Evolutionary conservation across 2,329 filamentous ascomycete species (phyloP).

Genomic region (Alternaria viburni): DNA sequence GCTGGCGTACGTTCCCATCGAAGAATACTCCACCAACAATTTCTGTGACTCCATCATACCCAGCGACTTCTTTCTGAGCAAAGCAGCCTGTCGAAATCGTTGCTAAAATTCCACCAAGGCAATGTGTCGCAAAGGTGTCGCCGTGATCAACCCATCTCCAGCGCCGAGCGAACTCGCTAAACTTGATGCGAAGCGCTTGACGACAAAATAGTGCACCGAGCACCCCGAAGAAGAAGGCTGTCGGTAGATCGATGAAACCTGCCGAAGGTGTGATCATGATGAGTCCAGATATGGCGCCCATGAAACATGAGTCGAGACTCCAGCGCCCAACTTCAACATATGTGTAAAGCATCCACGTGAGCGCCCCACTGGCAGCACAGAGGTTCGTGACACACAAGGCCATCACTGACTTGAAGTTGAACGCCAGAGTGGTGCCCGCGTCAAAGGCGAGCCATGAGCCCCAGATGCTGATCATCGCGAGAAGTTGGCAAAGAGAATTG

Average conservation of each 20-base stretch:
- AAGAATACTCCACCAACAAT: slow-evolving; percentile 61
- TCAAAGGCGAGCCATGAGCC: slow-evolving; percentile 61
- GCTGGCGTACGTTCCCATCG: slow-evolving; percentile 58
- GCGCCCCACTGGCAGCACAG: slow-evolving; percentile 55
- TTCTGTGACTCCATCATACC: slow-evolving; percentile 59
- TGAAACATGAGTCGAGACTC: slow-evolving; percentile 59
- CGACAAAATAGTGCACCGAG: slow-evolving; percentile 56
- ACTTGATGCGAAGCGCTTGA: slow-evolving; percentile 61
- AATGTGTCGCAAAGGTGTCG: slow-evolving; percentile 63
- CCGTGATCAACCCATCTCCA: slow-evolving; percentile 62
- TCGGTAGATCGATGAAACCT: slow-evolving; percentile 58
- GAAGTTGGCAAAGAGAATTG: slow-evolving; percentile 56
- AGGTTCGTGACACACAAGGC: slow-evolving; percentile 59
- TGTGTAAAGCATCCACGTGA: slow-evolving; percentile 57
- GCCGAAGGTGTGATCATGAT: slow-evolving; percentile 61
- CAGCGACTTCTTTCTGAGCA: slow-evolving; percentile 58
- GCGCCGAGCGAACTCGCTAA: slow-evolving; percentile 55
- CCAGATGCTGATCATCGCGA: slow-evolving; percentile 60
- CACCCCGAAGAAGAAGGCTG: slow-evolving; percentile 57
- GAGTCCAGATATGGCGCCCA: slow-evolving; percentile 60
- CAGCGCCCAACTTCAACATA: slow-evolving; percentile 53
- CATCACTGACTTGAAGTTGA: slow-evolving; percentile 60
- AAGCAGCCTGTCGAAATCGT: slow-evolving; percentile 61
- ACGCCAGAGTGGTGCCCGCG: slow-evolving; percentile 56
- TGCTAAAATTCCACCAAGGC: slow-evolving; percentile 58